Percentiles rank a stretch among this genome's conserved stretches.
phyloP scores from a whole-genome alignment of 1,284 basidiomycete species.

The Kwoniella shivajii region DNA sequence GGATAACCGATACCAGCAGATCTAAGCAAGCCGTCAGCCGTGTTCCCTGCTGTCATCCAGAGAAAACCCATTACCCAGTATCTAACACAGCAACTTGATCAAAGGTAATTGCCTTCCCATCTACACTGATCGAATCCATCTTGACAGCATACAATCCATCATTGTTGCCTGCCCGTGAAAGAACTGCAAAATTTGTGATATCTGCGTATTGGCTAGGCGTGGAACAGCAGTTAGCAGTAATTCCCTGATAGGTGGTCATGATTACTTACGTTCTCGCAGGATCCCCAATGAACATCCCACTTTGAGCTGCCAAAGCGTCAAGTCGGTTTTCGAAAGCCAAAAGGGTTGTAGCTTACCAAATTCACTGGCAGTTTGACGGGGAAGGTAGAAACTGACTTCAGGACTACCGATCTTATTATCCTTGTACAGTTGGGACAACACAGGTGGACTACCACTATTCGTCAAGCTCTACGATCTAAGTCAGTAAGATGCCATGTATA shows the following conservation, averaged over 20 bases:
- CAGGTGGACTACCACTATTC: neutral
- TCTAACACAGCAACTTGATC: neutral
- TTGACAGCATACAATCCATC: neutral
- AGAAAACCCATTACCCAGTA: neutral
- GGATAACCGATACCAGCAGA: neutral
- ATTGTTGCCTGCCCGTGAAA: neutral
- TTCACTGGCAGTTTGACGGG: neutral
- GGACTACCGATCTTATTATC: neutral
- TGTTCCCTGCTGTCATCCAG: neutral
- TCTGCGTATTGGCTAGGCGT: neutral
- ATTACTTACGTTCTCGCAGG: neutral
- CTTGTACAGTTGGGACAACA: neutral
- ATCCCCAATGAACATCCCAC: conserved; percentile 1
- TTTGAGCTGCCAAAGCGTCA: neutral
- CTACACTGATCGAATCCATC: neutral
- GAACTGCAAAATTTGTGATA: neutral
- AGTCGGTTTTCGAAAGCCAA: no score
- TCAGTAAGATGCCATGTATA: no score
- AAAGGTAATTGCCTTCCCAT: neutral
- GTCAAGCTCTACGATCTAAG: neutral
- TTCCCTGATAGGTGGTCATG: no score
- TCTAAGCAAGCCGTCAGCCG: neutral
- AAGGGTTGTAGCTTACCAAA: neutral
- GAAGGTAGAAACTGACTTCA: conserved; percentile 1
- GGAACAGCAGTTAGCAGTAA: no score